Percentiles rank a stretch among this genome's conserved stretches.
Conservation (phyloP, 495 filamentous ascomycete species). For the Patellaria atrata region DNA sequence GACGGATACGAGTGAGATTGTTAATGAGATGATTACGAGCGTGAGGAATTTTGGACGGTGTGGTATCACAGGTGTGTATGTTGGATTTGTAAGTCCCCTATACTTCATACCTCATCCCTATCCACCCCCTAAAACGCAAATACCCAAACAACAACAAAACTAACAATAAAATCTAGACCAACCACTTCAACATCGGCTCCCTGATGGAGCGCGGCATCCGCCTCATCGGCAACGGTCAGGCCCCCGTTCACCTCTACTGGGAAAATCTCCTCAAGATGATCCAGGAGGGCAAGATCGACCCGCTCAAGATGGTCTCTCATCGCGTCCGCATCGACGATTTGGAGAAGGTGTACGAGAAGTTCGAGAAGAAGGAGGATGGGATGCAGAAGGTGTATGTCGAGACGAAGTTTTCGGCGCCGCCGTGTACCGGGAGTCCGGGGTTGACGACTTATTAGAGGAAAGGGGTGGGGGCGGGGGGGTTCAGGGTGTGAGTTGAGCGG, state of each 20-base stretch:
- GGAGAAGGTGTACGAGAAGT: constrained; percentile 34
- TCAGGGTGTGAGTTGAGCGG: no score
- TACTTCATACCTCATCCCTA: constrained; percentile 2
- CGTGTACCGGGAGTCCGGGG: constrained; percentile 21
- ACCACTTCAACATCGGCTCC: constrained; percentile 71
- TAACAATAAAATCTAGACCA: constrained; percentile 37
- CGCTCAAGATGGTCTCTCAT: constrained; percentile 66
- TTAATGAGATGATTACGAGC: constrained; percentile 77
- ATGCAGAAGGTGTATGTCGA: constrained; percentile 33
- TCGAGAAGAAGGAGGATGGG: constrained; percentile 27
- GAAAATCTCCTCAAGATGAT: constrained; percentile 56
- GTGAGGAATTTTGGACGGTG: constrained; percentile 62
- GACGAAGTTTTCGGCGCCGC: constrained; percentile 26
- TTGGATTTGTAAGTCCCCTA: constrained; percentile 50
- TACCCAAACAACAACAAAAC: neutral
- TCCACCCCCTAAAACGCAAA: neutral
- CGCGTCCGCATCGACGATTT: constrained; percentile 63
- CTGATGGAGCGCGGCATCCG: constrained; percentile 79
- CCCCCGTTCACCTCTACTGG: constrained; percentile 78
- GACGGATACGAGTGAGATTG: constrained; percentile 72
- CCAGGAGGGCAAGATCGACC: constrained; percentile 54
- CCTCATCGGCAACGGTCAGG: constrained; percentile 72
- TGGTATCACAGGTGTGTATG: constrained; percentile 71
- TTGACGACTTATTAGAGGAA: constrained; percentile 24
- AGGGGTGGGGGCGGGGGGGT: no score